phyloP scores from a whole-genome alignment of 371 early-diverging fungal species.

The Apophysomyces trapeziformis region DNA sequence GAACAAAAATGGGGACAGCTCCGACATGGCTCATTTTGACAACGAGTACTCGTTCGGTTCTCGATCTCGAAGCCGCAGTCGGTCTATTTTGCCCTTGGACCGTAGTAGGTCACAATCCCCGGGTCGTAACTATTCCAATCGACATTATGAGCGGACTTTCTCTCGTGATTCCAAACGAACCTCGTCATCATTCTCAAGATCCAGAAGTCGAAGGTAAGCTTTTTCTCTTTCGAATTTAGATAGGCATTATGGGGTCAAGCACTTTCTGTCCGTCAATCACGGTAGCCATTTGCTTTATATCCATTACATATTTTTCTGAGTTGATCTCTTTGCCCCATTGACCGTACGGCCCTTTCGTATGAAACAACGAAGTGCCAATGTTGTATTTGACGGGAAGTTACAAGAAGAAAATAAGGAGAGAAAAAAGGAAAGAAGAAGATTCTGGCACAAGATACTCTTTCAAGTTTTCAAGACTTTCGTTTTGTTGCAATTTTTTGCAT shows the following conservation, averaged over 20 bases:
- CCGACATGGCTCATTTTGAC: background rate
- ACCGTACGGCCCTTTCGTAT: conserved; percentile 11
- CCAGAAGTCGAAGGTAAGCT: conserved; percentile 38
- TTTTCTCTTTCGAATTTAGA: background rate
- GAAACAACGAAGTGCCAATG: conserved; percentile 14
- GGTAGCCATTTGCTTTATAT: background rate
- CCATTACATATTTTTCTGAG: background rate
- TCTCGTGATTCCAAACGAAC: conserved; percentile 33
- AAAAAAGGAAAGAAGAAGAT: conserved; percentile 7
- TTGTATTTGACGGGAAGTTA: conserved; percentile 11
- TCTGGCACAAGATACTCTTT: conserved; percentile 3
- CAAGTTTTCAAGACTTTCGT: conserved; percentile 14
- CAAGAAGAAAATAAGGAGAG: conserved; percentile 10
- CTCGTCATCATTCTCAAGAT: conserved; percentile 39
- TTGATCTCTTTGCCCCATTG: conserved; percentile 8
- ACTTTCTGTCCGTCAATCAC: conserved; percentile 7
- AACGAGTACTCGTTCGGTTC: conserved; percentile 14
- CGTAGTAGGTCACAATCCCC: conserved; percentile 30
- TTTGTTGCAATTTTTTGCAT: conserved; percentile 5
- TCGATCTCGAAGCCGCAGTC: conserved; percentile 22
- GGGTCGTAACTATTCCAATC: conserved; percentile 18
- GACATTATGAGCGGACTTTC: conserved; percentile 22
- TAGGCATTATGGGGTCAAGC: background rate
- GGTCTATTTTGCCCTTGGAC: conserved; percentile 26
- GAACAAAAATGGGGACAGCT: background rate